Evolutionary conservation across 2,329 filamentous ascomycete genomes (phyloP).

Genomic region (Fusarium sp.): DNA sequence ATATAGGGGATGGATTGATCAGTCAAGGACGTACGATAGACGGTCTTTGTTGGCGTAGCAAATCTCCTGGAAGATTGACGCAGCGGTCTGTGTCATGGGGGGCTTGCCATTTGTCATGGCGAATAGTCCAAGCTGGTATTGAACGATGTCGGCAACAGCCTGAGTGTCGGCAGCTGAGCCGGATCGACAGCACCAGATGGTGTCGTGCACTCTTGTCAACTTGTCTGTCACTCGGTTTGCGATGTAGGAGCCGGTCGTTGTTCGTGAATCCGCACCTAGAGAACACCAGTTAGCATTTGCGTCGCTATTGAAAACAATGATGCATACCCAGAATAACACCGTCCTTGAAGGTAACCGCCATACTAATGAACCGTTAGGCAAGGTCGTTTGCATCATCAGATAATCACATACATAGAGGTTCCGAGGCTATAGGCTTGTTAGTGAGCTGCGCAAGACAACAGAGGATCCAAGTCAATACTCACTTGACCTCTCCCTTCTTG

Average conservation of each 20-base stretch:
- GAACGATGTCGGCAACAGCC: slow-evolving; percentile 96
- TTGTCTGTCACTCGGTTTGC: slow-evolving; percentile 99
- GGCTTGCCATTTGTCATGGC: slow-evolving; percentile 88
- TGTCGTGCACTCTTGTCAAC: slow-evolving; percentile 97
- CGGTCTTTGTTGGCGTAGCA: slow-evolving; percentile 98
- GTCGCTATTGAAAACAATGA: background rate
- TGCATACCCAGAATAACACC: slow-evolving; percentile 87
- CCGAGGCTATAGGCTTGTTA: slow-evolving; percentile 75
- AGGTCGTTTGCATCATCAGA: slow-evolving; percentile 41
- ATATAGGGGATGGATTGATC: background rate
- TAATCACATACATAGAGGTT: slow-evolving; percentile 86
- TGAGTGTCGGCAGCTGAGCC: slow-evolving; percentile 98
- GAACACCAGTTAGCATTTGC: slow-evolving; percentile 25
- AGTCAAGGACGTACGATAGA: slow-evolving; percentile 74
- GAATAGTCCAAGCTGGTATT: slow-evolving; percentile 95
- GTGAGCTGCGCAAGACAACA: slow-evolving; percentile 4
- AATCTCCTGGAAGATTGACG: slow-evolving; percentile 95
- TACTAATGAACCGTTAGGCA: slow-evolving; percentile 65
- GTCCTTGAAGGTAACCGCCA: slow-evolving; percentile 99
- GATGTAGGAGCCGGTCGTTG: slow-evolving; percentile 97
- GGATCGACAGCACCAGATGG: slow-evolving; percentile 99
- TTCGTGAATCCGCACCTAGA: slow-evolving; percentile 90
- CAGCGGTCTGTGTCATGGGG: slow-evolving; percentile 94
- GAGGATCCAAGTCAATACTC: slow-evolving; percentile 55
- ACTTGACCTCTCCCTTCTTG: slow-evolving; percentile 99